Conservation (phyloP, 1,139 yeast genomes). For the Kodamaea sp. region DNA sequence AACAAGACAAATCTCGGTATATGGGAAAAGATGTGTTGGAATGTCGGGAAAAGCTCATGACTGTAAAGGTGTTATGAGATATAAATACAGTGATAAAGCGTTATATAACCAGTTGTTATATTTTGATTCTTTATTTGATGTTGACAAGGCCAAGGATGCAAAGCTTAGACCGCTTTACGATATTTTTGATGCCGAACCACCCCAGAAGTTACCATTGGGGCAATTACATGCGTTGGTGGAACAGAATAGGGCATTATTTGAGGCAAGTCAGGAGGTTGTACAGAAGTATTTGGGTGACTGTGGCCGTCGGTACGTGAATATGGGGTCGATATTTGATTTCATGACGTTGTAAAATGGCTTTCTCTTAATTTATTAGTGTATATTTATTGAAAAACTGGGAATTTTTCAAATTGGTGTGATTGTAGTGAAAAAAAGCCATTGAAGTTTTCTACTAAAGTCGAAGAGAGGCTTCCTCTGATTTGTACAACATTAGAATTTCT, state of each 20-base stretch:
- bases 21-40: constrained; percentile 82
- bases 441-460: too few species aligned
- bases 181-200: constrained; percentile 23
- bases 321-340: constrained; percentile 75
- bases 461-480: too few species aligned
- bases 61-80: constrained; percentile 84
- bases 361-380: too few species aligned
- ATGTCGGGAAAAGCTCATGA: constrained; percentile 56
- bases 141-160: constrained; percentile 66
- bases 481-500: too few species aligned
- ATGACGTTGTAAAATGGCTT: constrained; percentile 20
- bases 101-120: constrained; percentile 85
- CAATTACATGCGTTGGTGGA: constrained; percentile 73
- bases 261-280: constrained; percentile 56
- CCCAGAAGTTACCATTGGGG: constrained; percentile 45
- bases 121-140: constrained; percentile 75
- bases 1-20: constrained; percentile 85
- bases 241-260: constrained; percentile 68
- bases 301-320: constrained; percentile 88
- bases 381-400: too few species aligned
- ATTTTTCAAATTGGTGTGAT: background rate
- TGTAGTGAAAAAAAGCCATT: background rate
- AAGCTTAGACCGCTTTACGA: constrained; percentile 49
- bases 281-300: constrained; percentile 74
- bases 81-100: constrained; percentile 71